Evolutionary conservation across 805 yeast genomes (phyloP), one percentile per base, ranked within the genome.

Genomic region (Sugiyamaella marilandica): DNA sequence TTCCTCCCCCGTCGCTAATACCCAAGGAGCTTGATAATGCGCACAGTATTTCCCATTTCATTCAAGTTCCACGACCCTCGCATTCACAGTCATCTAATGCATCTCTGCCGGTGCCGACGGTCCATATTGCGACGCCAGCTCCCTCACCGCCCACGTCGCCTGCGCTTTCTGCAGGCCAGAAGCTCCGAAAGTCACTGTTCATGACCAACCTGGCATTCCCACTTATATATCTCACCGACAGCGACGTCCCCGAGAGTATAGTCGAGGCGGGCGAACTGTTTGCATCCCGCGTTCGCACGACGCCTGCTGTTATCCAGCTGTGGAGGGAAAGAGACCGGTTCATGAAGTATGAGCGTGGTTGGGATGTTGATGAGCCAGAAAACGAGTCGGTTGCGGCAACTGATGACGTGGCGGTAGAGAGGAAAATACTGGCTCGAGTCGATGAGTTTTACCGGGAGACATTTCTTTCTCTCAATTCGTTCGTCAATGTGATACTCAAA

Each of bases 81-180:
- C 70, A 74, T 59, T 56, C 73, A 3, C 79, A 76, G 52, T 67
- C 75, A 5, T 60, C 74, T 3, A 71, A 74, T 46, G 69, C 74
- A 10, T 71, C 74, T 35, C 65, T 79, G 19, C 84, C 84, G 1
- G 70, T 77, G 0, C 83, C 81, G 39, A 69, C 78, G 0, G 71
- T 84, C 4, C 91, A 86, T 65, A 77, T 89, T 10, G 91, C 96
- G 0, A 88, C 96, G 0, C 96, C 96, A 0, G 86, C 85, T 1
- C 94, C 96, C 2, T 87, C 95, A 0, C 96, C 96, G 0, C 83
- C 86, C 0, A 64, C 76, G 14, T 74, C 81, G 1, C 85, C 87
- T 2, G 49, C 69, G 14, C 41, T 63, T 32, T 66, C 68, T 26
- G 36, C 63, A 1, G 66, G 67, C 41, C 69, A 66, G 49, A 62